These are phyloP conservation scores for Lagenidium giganteum DNA, from an alignment of 352 stramenopile species.

Conservation along the genomic window DNA sequence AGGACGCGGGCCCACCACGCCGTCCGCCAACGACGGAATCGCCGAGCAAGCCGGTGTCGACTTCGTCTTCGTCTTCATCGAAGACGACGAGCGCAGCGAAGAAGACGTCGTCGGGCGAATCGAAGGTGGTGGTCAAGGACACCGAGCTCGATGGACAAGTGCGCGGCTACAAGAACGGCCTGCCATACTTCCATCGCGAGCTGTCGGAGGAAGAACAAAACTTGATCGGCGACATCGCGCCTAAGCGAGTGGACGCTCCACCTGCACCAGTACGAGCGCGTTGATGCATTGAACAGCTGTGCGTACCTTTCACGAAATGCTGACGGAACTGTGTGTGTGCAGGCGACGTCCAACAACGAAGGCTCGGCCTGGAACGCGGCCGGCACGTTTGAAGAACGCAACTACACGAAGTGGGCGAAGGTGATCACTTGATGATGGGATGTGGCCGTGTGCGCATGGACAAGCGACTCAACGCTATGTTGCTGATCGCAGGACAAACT, in stretches of 20 bases:
- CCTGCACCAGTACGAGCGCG: constrained; percentile 18
- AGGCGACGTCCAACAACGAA: too few relatives aligned
- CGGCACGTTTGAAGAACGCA: constrained; percentile 88
- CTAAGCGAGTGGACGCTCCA: constrained; percentile 70
- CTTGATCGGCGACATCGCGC: constrained; percentile 95
- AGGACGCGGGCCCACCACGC: constrained; percentile 27
- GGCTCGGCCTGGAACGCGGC: constrained; percentile 90
- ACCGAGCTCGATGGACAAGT: constrained; percentile 45
- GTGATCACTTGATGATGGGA: constrained; percentile 9
- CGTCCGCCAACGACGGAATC: constrained; percentile 7
- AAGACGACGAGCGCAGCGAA: constrained; percentile 22
- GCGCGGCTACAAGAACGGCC: constrained; percentile 79
- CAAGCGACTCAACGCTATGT: background rate
- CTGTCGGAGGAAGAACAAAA: constrained; percentile 93
- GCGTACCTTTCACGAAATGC: too few relatives aligned
- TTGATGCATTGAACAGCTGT: too few relatives aligned
- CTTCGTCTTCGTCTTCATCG: constrained; percentile 9
- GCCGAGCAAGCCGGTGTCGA: constrained; percentile 5
- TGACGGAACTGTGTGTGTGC: too few relatives aligned
- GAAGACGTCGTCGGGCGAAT: too few relatives aligned
- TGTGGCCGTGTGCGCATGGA: background rate
- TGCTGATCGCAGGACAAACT: constrained; percentile 36
- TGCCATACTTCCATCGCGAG: constrained; percentile 97
- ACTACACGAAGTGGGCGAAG: constrained; percentile 84
- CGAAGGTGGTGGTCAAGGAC: constrained; percentile 65